Percentiles rank a stretch among this genome's conserved stretches.
These are phyloP conservation scores for Microascus cirrosus DNA, from an alignment of 2,329 filamentous ascomycete species.

Conservation along the genomic window DNA sequence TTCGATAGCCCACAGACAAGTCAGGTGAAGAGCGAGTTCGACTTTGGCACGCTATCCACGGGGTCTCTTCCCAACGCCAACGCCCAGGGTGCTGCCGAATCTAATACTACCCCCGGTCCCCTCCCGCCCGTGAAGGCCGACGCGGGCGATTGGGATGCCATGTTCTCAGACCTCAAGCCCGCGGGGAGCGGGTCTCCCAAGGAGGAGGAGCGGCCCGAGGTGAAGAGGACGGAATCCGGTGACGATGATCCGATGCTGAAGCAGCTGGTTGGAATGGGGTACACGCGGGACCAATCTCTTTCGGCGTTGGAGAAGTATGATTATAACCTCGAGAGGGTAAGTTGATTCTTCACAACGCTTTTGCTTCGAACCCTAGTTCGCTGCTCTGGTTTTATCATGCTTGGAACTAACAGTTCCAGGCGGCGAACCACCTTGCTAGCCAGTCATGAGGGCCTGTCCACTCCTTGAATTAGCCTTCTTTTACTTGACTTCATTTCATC, in stretches of 20 bases:
- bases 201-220: constrained; percentile 7
- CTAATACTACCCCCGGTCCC: constrained; percentile 26
- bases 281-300: constrained; percentile 61
- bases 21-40: constrained; percentile 45
- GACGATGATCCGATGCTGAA: constrained; percentile 86
- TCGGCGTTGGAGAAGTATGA: constrained; percentile 85
- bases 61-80: constrained; percentile 11
- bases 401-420: constrained; percentile 15
- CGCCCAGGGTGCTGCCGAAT: constrained; percentile 13
- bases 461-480: neutral
- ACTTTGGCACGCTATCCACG: constrained; percentile 38
- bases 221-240: constrained; percentile 52
- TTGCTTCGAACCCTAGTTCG: neutral
- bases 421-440: constrained; percentile 44
- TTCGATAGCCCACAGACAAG: constrained; percentile 60
- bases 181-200: constrained; percentile 21
- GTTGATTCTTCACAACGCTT: constrained; percentile 16
- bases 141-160: constrained; percentile 84
- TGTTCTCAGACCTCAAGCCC: constrained; percentile 72
- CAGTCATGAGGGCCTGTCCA: constrained; percentile 28
- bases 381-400: neutral
- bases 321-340: constrained; percentile 89
- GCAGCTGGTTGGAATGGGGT: constrained; percentile 83
- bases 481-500: neutral
- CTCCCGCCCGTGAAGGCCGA: constrained; percentile 25